These are phyloP conservation scores for Helotiales sp. DNA, from an alignment of 2,329 filamentous ascomycete genomes.

Conservation along the genomic window DNA sequence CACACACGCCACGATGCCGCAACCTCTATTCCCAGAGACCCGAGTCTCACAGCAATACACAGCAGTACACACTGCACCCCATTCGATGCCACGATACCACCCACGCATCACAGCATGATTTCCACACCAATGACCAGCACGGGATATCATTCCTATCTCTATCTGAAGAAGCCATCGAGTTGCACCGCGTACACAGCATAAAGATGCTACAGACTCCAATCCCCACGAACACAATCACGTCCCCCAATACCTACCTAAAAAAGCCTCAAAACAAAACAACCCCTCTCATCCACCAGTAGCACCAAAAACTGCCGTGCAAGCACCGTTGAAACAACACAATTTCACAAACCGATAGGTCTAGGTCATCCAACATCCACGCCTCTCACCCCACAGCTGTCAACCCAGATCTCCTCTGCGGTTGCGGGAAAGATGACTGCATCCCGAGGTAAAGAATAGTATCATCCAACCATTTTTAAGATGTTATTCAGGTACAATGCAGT, in stretches of 20 bases:
- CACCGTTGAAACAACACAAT: slow-evolving; percentile 16
- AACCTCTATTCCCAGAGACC: too few relatives aligned
- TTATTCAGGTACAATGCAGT: background rate
- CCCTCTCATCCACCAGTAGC: slow-evolving; percentile 1
- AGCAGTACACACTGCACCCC: too few relatives aligned
- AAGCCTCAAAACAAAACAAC: too few relatives aligned
- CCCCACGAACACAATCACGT: too few relatives aligned
- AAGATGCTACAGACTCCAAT: too few relatives aligned
- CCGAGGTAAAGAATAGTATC: slow-evolving; percentile 1
- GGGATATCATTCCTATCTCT: background rate
- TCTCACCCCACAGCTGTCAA: background rate
- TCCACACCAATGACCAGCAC: background rate
- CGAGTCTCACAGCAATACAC: too few relatives aligned
- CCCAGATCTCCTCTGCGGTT: background rate
- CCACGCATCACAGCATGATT: too few relatives aligned
- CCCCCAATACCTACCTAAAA: too few relatives aligned
- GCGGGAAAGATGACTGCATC: slow-evolving; percentile 11
- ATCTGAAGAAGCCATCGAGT: background rate
- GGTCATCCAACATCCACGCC: too few relatives aligned
- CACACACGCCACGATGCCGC: too few relatives aligned
- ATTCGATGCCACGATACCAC: too few relatives aligned
- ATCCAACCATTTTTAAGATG: slow-evolving; percentile 7
- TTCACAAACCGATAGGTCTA: slow-evolving; percentile 15
- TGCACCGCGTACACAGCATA: background rate
- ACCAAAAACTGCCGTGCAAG: slow-evolving; percentile 8